Percentiles rank a stretch among this genome's conserved stretches.
Evolutionary conservation across 495 filamentous ascomycete genomes (phyloP).

Genomic region (Pseudevernia furfuracea): DNA sequence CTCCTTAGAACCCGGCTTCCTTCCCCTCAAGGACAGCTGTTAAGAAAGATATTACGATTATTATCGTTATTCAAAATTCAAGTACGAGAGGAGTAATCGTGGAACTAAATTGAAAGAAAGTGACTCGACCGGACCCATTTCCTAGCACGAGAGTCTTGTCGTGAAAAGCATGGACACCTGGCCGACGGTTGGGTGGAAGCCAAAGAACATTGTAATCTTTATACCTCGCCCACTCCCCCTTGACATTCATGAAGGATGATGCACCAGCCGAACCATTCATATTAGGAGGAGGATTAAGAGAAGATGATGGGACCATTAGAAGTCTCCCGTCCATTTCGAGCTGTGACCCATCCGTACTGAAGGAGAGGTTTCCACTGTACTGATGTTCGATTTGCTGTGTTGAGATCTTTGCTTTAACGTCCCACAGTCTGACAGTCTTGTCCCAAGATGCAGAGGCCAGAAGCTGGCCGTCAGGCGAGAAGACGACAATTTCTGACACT

Average conservation of each 20-base stretch:
- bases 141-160: constrained; percentile 3
- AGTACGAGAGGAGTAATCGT: constrained; percentile 9
- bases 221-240: constrained; percentile 2
- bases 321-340: constrained; percentile 4
- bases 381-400: no score
- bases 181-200: constrained; percentile 5
- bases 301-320: neutral
- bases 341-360: neutral
- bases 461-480: no score
- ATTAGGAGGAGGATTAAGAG: neutral
- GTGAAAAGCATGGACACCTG: neutral
- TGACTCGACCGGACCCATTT: constrained; percentile 13
- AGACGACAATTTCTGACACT: constrained; percentile 21
- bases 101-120: neutral
- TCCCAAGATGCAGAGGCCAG: no score
- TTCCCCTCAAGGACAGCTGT: neutral
- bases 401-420: no score
- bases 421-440: constrained; percentile 28
- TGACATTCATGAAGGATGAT: neutral
- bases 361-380: constrained; percentile 4
- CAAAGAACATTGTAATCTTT: constrained; percentile 6
- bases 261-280: neutral
- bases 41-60: no score
- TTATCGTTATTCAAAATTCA: no score
- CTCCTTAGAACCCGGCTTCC: neutral